Evolutionary conservation across 371 early-diverging fungal species (phyloP).

Genomic region (Haplosporangium sp.): DNA sequence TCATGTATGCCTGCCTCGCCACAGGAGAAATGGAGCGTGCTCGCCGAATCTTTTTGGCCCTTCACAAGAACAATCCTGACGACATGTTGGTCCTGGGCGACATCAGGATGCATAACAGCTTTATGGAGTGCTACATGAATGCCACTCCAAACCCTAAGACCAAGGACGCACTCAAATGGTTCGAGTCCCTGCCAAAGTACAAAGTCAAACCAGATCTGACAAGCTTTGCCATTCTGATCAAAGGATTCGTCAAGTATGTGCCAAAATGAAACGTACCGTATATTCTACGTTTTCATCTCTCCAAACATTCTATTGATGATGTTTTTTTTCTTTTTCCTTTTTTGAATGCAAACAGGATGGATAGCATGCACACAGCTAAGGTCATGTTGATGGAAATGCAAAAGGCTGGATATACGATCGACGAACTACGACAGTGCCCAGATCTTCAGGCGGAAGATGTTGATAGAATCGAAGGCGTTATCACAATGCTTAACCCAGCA

Average conservation of each 20-base stretch:
- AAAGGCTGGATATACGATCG: constrained; percentile 54
- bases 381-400: constrained; percentile 78
- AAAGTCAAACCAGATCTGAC: constrained; percentile 69
- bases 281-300: background rate
- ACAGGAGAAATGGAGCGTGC: constrained; percentile 83
- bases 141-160: constrained; percentile 61
- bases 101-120: constrained; percentile 83
- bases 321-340: background rate
- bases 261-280: background rate
- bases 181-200: constrained; percentile 66
- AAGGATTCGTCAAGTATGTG: constrained; percentile 75
- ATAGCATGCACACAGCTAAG: constrained; percentile 68
- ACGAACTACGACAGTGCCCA: constrained; percentile 58
- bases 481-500: constrained; percentile 28
- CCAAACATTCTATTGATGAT: too few relatives aligned
- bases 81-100: constrained; percentile 80
- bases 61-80: constrained; percentile 70
- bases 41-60: constrained; percentile 76
- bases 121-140: constrained; percentile 80
- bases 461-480: constrained; percentile 58
- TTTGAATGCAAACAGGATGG: constrained; percentile 46
- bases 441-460: constrained; percentile 61
- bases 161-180: constrained; percentile 81
- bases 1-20: constrained; percentile 82
- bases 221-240: constrained; percentile 82